phyloP scores from a whole-genome alignment of 768 basidiomycete genomes.

The Pisolithus microcarpus region DNA sequence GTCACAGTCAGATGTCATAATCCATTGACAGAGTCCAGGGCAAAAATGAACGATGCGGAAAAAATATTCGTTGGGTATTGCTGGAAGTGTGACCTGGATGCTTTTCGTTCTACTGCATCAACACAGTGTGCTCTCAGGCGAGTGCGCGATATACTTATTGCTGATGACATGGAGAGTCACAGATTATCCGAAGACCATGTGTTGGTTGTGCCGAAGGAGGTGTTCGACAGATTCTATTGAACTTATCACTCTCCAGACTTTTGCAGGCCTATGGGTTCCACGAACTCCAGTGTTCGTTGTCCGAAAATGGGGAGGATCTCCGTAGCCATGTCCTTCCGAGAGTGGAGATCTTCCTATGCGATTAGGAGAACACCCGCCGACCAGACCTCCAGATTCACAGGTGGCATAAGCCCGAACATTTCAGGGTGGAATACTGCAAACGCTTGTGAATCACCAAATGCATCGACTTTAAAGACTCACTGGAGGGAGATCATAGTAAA shows the following conservation, averaged over 20 bases:
- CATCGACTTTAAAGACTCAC: slow-evolving; percentile 39
- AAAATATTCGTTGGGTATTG: slow-evolving; percentile 67
- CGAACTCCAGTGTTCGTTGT: slow-evolving; percentile 50
- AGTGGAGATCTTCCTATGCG: slow-evolving; percentile 80
- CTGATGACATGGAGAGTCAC: slow-evolving; percentile 73
- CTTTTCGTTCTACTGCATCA: slow-evolving; percentile 7
- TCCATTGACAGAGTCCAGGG: slow-evolving; percentile 33
- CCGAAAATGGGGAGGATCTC: slow-evolving; percentile 37
- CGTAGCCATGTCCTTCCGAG: slow-evolving; percentile 63
- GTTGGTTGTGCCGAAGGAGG: slow-evolving; percentile 72
- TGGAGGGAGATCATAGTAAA: not conserved
- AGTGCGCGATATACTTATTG: slow-evolving; percentile 63
- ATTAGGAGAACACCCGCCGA: slow-evolving; percentile 54
- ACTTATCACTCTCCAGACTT: slow-evolving; percentile 39
- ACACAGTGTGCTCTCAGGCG: slow-evolving; percentile 56
- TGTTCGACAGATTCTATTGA: slow-evolving; percentile 55
- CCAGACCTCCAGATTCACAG: slow-evolving; percentile 51
- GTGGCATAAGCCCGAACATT: slow-evolving; percentile 51
- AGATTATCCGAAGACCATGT: slow-evolving; percentile 66
- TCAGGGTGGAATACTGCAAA: slow-evolving; percentile 56
- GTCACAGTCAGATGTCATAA: slow-evolving; percentile 60
- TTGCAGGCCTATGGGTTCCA: slow-evolving; percentile 66
- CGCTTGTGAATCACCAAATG: slow-evolving; percentile 53
- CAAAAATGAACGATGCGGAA: slow-evolving; percentile 56
- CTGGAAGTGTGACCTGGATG: slow-evolving; percentile 29